Base-by-base conservation (phyloP, 768 basidiomycete genomes). In the Clavulina sp. region DNA sequence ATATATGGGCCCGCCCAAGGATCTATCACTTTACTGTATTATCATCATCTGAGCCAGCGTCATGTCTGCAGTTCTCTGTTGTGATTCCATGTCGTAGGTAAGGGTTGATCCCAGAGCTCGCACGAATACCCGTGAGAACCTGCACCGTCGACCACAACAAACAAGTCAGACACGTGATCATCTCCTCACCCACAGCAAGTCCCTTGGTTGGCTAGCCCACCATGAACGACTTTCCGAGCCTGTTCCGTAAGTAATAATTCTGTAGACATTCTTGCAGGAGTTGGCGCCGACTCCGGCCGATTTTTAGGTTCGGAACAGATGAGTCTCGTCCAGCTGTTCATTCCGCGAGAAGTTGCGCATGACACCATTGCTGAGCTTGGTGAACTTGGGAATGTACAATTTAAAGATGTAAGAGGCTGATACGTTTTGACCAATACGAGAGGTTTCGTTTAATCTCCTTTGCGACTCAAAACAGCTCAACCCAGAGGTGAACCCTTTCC, bases 271-370 rank as follows among this genome's bases (percentile, higher is more conserved):
- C 26, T 32, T 38, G 48, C n/a, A 36, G 26, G 19, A 13, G 40
- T 13, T 13, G 31, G 40, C 48, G 36, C 50, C 40, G 36, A 38
- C 48, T 46, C 28, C 29, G 50, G 19, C 19, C 30, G 34, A 46
- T 47, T 46, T n/a, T 13, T 52, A 95, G 91, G 86, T 53, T 96
- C 92, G 74, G 92, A 95, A 70, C 76, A 80, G 71, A 96, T 96
- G 92, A 93, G 89, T 73, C 72, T 92, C 69, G 84, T 93, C 57
- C 89, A 96, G 73, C 80, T 99, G 61, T 92, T 89, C 63, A 84
- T 96, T 59, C 95, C 93, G 41, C 83, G 85, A 34, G 95, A 99
- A 73, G 88, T 93, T 55, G 88, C 92, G 28, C 95, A 99, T 65
- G 89, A 96, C 63, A 87, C 93, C 44, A 87, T 96, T 55, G 80